Evolutionary conservation across 1,284 basidiomycete genomes (phyloP).

Genomic region (Ceratobasidium sp.): DNA sequence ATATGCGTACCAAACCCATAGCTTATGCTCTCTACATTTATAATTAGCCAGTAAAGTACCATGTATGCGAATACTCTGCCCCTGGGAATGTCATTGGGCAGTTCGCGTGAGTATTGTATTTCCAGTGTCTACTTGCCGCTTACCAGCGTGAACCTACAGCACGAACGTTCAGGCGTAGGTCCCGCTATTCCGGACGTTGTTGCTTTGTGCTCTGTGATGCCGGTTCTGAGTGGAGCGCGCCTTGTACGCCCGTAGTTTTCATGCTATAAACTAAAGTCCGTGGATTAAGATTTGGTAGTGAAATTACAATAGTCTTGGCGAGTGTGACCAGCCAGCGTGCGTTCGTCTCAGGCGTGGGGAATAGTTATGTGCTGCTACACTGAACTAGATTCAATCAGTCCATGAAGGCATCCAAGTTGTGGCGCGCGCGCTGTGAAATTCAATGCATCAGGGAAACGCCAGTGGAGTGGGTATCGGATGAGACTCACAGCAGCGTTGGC

Average conservation of each 20-base stretch:
- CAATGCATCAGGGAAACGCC: not conserved
- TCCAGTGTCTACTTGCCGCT: not conserved
- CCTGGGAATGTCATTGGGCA: conserved; percentile 42
- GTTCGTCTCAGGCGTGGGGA: too few relatives aligned
- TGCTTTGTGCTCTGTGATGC: not conserved
- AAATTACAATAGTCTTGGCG: too few relatives aligned
- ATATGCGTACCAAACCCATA: not conserved
- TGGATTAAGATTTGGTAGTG: too few relatives aligned
- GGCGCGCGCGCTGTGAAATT: conserved; percentile 20
- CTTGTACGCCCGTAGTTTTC: too few relatives aligned
- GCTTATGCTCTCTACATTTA: not conserved
- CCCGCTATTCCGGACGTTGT: not conserved
- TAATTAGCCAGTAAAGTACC: conserved; percentile 10
- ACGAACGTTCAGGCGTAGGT: conserved; percentile 8
- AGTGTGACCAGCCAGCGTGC: too few relatives aligned
- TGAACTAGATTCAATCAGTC: not conserved
- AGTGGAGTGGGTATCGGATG: not conserved
- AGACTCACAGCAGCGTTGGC: conserved; percentile 43
- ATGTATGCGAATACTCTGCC: conserved; percentile 43
- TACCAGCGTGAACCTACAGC: not conserved
- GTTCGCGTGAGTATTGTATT: conserved; percentile 40
- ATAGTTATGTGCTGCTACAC: too few relatives aligned
- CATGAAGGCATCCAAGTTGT: conserved; percentile 7
- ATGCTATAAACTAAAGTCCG: too few relatives aligned
- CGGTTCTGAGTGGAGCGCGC: too few relatives aligned